Evolutionary conservation across 1,284 basidiomycete species (phyloP), one percentile per base, ranked within the genome.

Genomic region (Irpex sp.): DNA sequence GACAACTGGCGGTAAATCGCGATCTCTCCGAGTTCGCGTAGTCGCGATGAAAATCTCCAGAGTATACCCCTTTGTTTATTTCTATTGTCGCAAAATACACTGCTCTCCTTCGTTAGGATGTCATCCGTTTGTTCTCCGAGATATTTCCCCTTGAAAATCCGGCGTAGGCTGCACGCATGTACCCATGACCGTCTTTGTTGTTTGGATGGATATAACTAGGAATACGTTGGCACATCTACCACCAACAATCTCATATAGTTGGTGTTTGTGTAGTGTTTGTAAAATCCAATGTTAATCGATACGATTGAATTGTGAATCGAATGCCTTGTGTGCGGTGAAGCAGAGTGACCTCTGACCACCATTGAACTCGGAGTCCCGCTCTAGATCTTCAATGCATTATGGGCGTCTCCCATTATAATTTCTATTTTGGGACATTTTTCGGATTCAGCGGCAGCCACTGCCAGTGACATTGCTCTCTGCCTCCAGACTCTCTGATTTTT

Each of bases 1-100:
- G 77, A 80, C 65, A 72, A 66, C 17, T 80, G 78, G 77, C 73
- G 76, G 47, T 79, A 64, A 44, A 44, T 44, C 15, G 40, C 40
- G 40, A 44, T 44, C 8, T 11, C 11, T 44, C 15, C 40, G 15
- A 44, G 40, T 44, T 5, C 40, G 15, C 15, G 8, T 44, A 9
- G 40, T 15, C 40, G 40, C 40, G 15, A 9, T 9, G 40, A 9
- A 15, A 7, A 15, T 11, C 40, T 11, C 8, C 8, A 44, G 4
- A 44, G 40, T 44, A 44, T 44, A 44, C 40, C 40, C 15, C 40
- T 44, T 44, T 44, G 40, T 44, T 44, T 44, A 15, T 44, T 44
- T 44, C 40, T 44, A 44, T 44, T 44, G 40, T 44, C 40, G 40
- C 40, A 9, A 15, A 44, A 15, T 44, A 26, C 40, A 44, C 40